A percentile compares a stretch with the other conserved stretches of the same genome.
These are phyloP conservation scores for Malassezia psittaci DNA, from an alignment of 1,284 basidiomycete species.

Conservation along the genomic window DNA sequence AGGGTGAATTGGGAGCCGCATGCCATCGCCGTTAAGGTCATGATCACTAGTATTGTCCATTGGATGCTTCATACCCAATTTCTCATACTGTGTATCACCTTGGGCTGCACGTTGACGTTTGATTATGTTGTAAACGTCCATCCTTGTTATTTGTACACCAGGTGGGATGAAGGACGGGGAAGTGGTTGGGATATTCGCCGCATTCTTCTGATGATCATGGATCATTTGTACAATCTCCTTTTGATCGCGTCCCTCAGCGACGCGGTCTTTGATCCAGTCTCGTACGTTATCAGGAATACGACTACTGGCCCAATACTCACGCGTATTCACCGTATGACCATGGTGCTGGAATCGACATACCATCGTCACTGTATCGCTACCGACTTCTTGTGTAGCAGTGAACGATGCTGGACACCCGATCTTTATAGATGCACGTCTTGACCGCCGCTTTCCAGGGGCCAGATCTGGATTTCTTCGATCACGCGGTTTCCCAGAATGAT, in stretches of 20 bases:
- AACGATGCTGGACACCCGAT: constrained; percentile 19
- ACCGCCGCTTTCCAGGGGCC: constrained; percentile 16
- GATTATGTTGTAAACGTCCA: constrained; percentile 20
- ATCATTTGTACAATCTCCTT: constrained; percentile 21
- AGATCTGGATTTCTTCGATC: constrained; percentile 16
- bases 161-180: constrained; percentile 15
- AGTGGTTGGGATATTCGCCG: constrained; percentile 8
- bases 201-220: constrained; percentile 18
- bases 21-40: background rate
- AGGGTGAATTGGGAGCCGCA: background rate
- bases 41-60: background rate
- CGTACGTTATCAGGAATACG: constrained; percentile 20
- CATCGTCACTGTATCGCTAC: constrained; percentile 17
- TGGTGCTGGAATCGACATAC: constrained; percentile 20
- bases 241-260: constrained; percentile 16
- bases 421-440: constrained; percentile 16
- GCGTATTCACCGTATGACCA: constrained; percentile 19
- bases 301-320: constrained; percentile 17
- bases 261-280: constrained; percentile 18
- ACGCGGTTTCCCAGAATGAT: constrained; percentile 18
- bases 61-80: background rate
- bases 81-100: background rate
- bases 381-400: constrained; percentile 17
- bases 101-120: constrained; percentile 7
- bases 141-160: constrained; percentile 16